A percentile compares a stretch with the other conserved stretches of the same genome.
phyloP scores from a whole-genome alignment of 108 stramenopile genomes.

The Cyclotella choctawhatcheeana region DNA sequence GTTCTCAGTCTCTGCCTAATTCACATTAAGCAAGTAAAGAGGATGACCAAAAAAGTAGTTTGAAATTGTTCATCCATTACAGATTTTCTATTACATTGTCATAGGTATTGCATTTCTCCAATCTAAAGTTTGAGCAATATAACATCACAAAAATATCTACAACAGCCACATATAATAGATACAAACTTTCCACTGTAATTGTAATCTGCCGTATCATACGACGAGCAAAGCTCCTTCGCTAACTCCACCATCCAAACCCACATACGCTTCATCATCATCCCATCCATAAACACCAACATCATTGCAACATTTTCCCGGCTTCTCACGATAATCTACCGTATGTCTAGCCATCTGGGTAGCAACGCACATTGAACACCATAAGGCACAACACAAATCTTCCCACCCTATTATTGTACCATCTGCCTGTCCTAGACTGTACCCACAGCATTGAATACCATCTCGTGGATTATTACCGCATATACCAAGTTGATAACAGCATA shows the following conservation, averaged over 20 bases:
- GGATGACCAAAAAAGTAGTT: no score
- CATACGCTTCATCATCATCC: conserved; percentile 51
- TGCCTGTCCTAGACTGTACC: conserved; percentile 7
- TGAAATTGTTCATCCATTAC: no score
- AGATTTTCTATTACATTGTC: no score
- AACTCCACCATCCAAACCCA: conserved; percentile 19
- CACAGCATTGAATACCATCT: conserved; percentile 28
- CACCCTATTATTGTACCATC: conserved; percentile 48
- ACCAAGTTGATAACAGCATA: conserved; percentile 26
- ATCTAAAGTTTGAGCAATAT: no score
- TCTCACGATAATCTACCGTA: conserved; percentile 84
- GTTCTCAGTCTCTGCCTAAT: no score
- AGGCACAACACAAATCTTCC: conserved; percentile 78
- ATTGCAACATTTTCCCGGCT: conserved; percentile 62
- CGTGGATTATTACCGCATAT: conserved; percentile 25
- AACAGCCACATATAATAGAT: no score
- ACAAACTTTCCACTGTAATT: no score
- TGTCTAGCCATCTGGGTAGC: conserved; percentile 80
- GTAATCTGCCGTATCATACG: no score
- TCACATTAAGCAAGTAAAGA: no score
- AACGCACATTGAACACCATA: conserved; percentile 75
- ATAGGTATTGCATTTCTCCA: no score
- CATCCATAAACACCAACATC: conserved; percentile 62
- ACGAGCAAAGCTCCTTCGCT: conserved; percentile 39
- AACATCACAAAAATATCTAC: no score